Base-by-base conservation (phyloP, 1,284 basidiomycete genomes). In the Leccinum fallax region DNA sequence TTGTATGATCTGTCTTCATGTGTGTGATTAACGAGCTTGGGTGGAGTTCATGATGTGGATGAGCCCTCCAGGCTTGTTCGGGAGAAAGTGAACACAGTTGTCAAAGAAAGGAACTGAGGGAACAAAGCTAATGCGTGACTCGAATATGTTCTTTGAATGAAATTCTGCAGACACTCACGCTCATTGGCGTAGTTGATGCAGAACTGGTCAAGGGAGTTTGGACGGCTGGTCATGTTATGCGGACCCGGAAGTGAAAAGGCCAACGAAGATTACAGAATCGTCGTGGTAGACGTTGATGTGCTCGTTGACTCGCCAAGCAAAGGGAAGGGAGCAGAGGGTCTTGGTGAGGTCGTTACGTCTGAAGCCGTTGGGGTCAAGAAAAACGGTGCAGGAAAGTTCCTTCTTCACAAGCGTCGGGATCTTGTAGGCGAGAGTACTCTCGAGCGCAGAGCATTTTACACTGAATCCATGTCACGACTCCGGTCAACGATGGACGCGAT, bases 1-100 rank as follows among this genome's bases (percentile, higher is more conserved):
- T 97, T 4, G 92, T 94, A 61, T 90, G 84, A 70, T 98, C 94
- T 5, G 89, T 95, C 86, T 96, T 97, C 79, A 94, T 95, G 40
- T 92, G 89, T 65, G 86, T 34, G 11, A 84, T 48, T 92, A 83
- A n/a, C 90, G 84, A 10, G 95, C 91, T 76, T 98, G 95, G 73
- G 98, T 96, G 74, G 32, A 32, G 32, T 99, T 96, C 89, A 98
- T 94, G 76, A 98, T 98, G 73, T 97, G 94, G 58, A 98, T 89
- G 36, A 99, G 82, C 5, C 97, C 97, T 15, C 94, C 94, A 2
- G 94, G 95, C 66, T 85, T 84, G 74, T 95, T 91, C 70, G 94
- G 90, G 51, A 99, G 79, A 53, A 99, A 81, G 11, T 93, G 28
- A 30, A 30, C 28, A 30, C 28, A 9, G 8, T 30, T 30, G 28